These are phyloP conservation scores for Amylocarpus encephaloides DNA, from an alignment of 2,329 filamentous ascomycete genomes.

Conservation along the genomic window DNA sequence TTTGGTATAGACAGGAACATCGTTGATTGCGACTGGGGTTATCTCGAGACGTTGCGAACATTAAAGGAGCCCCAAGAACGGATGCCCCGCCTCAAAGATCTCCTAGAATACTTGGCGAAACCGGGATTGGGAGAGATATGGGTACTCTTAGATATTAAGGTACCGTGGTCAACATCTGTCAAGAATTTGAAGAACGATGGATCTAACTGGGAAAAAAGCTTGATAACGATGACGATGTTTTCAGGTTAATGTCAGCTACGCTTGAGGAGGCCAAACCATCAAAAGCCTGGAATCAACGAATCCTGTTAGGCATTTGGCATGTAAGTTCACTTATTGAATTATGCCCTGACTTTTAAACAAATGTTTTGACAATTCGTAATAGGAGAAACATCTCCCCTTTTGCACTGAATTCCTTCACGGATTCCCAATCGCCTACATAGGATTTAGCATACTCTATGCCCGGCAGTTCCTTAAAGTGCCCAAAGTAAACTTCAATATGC, in stretches of 20 bases:
- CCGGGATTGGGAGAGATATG: constrained; percentile 64
- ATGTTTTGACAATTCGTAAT: constrained; percentile 4
- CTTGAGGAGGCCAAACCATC: constrained; percentile 46
- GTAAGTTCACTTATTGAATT: constrained; percentile 35
- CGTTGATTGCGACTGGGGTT: constrained; percentile 68
- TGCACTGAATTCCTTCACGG: constrained; percentile 55
- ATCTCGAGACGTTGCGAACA: constrained; percentile 63
- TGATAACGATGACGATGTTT: constrained; percentile 62
- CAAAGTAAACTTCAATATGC: constrained; percentile 71
- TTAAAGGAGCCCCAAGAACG: constrained; percentile 58
- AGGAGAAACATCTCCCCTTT: constrained; percentile 62
- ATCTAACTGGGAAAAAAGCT: constrained; percentile 38
- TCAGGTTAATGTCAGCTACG: constrained; percentile 59
- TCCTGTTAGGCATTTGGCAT: constrained; percentile 80
- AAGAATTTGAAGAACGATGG: background rate
- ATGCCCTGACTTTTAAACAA: background rate
- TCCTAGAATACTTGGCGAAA: constrained; percentile 64
- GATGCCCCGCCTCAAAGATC: constrained; percentile 68
- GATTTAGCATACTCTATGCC: constrained; percentile 53
- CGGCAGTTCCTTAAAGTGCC: constrained; percentile 62
- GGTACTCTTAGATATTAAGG: constrained; percentile 86
- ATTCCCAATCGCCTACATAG: constrained; percentile 62
- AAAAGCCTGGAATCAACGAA: constrained; percentile 62
- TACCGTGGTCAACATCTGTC: constrained; percentile 32
- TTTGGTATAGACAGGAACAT: constrained; percentile 70